Evolutionary conservation across 306 rosid species (phyloP), one percentile per base, ranked within the genome.

Genomic region (Begonia fuchsioides): DNA sequence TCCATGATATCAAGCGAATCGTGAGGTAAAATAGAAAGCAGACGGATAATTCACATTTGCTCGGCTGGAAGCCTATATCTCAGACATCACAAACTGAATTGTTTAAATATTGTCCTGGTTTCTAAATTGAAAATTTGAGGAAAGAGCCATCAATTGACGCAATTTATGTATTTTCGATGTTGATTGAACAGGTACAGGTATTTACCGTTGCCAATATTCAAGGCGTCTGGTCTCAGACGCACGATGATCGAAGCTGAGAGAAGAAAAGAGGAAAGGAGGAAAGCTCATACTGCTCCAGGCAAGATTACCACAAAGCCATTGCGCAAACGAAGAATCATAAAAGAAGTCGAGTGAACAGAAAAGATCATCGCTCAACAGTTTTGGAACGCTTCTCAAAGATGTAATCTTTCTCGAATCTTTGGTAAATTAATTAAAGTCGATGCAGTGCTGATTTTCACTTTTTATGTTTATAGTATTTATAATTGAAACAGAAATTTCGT

Each of bases 201-300:
- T 57, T 50, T 85, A 43, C 94, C 98, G 0, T 75, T 38, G 55
- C 81, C 95, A 17, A 72, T 90, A 76, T 82, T 54, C 81, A 85
- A 81, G 71, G 87, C 92, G 1, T 20, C 66, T 10, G 50, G 46
- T 7, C 73, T 69, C 32, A 46, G 75, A 51, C 95, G 87, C 15
- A 62, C 59, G n/a, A 71, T 75, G 61, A 51, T 59, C 1, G 81
- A 79, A 13, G 63, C 95, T n/a, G 73, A 52, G 67, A 76, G 56
- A 65, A 72, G 76, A 64, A 90, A 69, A 54, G 81, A 75, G 0
- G 81, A 82, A 60, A 81, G 72, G 68, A 77, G 87, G 60, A 85
- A 77, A 65, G 92, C 83, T 44, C 98, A 85, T 69, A 85, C 87
- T 41, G 73, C 94, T 51, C 92, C 94, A 4, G 95, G 98, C 51